These are phyloP conservation scores for Botrytis porri DNA, from an alignment of 2,329 filamentous ascomycete species.

Conservation along the genomic window DNA sequence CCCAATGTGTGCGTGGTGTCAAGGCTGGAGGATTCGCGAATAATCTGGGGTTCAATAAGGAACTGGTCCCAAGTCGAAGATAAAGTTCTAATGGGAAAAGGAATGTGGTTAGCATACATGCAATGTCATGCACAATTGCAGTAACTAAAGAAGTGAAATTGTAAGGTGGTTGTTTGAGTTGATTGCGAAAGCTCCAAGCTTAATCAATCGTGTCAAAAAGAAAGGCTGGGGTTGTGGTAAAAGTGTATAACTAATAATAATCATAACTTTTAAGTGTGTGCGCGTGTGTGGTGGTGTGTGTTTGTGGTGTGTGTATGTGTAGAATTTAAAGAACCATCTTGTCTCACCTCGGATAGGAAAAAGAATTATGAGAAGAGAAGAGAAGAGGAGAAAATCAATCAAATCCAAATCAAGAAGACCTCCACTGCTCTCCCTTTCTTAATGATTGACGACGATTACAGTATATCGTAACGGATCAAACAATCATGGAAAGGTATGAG, in stretches of 20 bases:
- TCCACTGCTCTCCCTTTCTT: conserved; percentile 22
- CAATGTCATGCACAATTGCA: conserved; percentile 19
- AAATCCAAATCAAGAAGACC: not conserved
- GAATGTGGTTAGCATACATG: conserved; percentile 29
- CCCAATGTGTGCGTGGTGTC: conserved; percentile 23
- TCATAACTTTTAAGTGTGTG: not conserved
- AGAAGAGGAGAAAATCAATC: not conserved
- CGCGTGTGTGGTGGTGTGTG: no score
- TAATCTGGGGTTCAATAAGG: conserved; percentile 28
- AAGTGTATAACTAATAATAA: not conserved
- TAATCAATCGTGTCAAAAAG: conserved; percentile 28
- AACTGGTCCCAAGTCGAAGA: conserved; percentile 27
- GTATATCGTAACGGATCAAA: conserved; percentile 15
- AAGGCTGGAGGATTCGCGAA: conserved; percentile 25
- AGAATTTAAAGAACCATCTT: conserved; percentile 17
- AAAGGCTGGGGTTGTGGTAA: conserved; percentile 27
- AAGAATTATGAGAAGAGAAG: conserved; percentile 20
- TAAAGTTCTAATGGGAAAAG: conserved; percentile 25
- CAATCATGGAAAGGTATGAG: not conserved
- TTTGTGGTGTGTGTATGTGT: not conserved
- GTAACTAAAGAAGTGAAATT: conserved; percentile 8
- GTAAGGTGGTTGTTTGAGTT: conserved; percentile 19
- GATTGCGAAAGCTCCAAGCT: conserved; percentile 28
- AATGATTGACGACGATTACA: conserved; percentile 15
- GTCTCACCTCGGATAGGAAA: conserved; percentile 35